These are phyloP conservation scores for Neospermospora avenae DNA, from an alignment of 2,329 filamentous ascomycete species.

Conservation along the genomic window DNA sequence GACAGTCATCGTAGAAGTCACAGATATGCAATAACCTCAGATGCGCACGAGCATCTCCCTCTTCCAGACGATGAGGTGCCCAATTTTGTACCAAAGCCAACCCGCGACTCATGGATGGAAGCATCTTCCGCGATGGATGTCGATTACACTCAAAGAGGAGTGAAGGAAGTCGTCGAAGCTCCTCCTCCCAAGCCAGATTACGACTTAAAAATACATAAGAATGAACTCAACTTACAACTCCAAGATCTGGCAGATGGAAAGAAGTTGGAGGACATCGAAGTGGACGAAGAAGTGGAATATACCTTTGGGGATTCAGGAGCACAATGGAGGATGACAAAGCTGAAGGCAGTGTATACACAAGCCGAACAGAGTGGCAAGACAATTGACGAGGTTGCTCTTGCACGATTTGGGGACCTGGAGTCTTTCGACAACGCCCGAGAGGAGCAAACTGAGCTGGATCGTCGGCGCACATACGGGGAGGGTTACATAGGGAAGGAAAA, in stretches of 20 bases:
- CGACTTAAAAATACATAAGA: slow-evolving; percentile 57
- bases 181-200: slow-evolving; percentile 32
- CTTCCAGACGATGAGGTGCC: slow-evolving; percentile 49
- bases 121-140: slow-evolving; percentile 77
- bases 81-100: slow-evolving; percentile 31
- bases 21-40: slow-evolving; percentile 42
- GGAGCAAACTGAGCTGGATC: slow-evolving; percentile 86
- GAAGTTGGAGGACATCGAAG: slow-evolving; percentile 47
- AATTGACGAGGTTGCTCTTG: slow-evolving; percentile 78
- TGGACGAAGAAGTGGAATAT: slow-evolving; percentile 67
- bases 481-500: slow-evolving; percentile 83
- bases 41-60: slow-evolving; percentile 50
- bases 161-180: slow-evolving; percentile 50
- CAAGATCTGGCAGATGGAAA: slow-evolving; percentile 56
- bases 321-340: slow-evolving; percentile 94
- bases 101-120: slow-evolving; percentile 93
- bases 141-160: slow-evolving; percentile 70
- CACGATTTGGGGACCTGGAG: slow-evolving; percentile 75
- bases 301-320: slow-evolving; percentile 86
- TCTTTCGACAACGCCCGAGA: slow-evolving; percentile 92
- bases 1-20: slow-evolving; percentile 32
- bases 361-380: slow-evolving; percentile 70
- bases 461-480: slow-evolving; percentile 76
- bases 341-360: slow-evolving; percentile 78
- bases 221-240: slow-evolving; percentile 75